Base-by-base conservation (phyloP, 2,329 filamentous ascomycete species). In the Cladosporium sp. region DNA sequence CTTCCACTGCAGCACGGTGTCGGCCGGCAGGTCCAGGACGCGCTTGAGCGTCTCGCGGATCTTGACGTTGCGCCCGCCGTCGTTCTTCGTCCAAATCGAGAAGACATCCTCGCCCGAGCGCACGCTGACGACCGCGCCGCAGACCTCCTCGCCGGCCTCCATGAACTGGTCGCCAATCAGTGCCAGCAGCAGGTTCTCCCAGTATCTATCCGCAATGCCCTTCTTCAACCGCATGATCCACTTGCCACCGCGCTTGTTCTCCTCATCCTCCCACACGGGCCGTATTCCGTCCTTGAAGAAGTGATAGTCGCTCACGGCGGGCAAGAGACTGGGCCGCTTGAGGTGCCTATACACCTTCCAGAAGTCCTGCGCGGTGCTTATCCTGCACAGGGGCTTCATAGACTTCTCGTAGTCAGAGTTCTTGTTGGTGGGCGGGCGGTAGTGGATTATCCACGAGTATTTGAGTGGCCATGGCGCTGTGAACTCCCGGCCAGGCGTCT, bases 331-430 rank as follows among this genome's bases (percentile, higher is more conserved):
- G 2, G 95, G 93, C 20, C 88, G 83, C 73, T 95, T 95, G 42
- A 99, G 79, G 69, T 97, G 90, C 49, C 81, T 77, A 67, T 96
- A 97, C 32, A 96, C 84, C 42, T 82, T 79, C 83, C 90, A 96
- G 68, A 99, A 97, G 53, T 93, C 88, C 71, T 97, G 90, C 43
- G 82, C 89, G 5, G 88, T 89, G 54, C 80, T 80, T 64, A 95
- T 88, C 50, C 81, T 80, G 61, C 89, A 92, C 65, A 97, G 83
- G 34, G 90, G 83, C 63, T 93, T 87, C 55, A 95, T 84, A 6
- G 92, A 97, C 72, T 97, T 96, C 70, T 99, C 93, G 70, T 99
- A 99, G 70, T 97, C 92, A 64, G 93, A 92, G 58, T 92, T 93
- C 74, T 99, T 99, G 59, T 89, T 91, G 62, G 95, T 96, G 43